Base-by-base conservation (phyloP, 2,329 filamentous ascomycete species). In the Sporothrix variecibatus region DNA sequence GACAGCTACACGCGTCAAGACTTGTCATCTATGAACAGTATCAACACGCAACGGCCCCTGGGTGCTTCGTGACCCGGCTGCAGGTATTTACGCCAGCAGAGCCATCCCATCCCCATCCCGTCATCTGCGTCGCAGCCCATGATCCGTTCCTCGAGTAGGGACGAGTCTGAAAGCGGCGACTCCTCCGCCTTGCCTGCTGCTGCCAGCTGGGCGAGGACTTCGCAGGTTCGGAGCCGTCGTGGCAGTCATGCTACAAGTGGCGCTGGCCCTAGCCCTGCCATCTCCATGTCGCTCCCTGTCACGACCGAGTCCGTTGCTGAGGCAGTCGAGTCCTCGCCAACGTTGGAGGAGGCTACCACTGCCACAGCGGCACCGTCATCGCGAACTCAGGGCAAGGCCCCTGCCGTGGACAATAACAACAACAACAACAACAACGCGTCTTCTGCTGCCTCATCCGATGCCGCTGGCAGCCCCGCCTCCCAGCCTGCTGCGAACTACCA, bases 1-100 rank as follows among this genome's bases (percentile, higher is more conserved):
- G 95, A 98, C 80, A 98, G 94, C 83, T 98, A 97, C 81, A 97
- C 94, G 9, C 90, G 96, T 67, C 94, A 98, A 81, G 95, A 98
- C 82, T 84, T 98, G 51, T 98, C 95, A 0, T 97, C 95, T 23
- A 93, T 98, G 87, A 98, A 98, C 79, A 95, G 93, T 75, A 91
- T 94, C 73, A 93, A 92, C 76, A 94, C 93, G 1, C 94, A 94
- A 78, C 89, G 92, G 49, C 90, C 91, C 1, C 84, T 93, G 70
- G 84, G 84, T 71, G 84, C 85, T 56, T 86, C 83, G 40, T 88
- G n/a, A n/a, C 86, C 17, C 86, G 88, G 23, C 87, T 7, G 85
- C 85, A n/a, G n/a, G n/a, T n/a, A n/a, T 26, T 87, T 88, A 23
- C 84, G 89, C 72, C 87, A 88, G 77, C 85, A 87, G 72, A 81